Conservation (phyloP, 1,139 yeast genomes). For the Lodderomyces parapsilosis region DNA sequence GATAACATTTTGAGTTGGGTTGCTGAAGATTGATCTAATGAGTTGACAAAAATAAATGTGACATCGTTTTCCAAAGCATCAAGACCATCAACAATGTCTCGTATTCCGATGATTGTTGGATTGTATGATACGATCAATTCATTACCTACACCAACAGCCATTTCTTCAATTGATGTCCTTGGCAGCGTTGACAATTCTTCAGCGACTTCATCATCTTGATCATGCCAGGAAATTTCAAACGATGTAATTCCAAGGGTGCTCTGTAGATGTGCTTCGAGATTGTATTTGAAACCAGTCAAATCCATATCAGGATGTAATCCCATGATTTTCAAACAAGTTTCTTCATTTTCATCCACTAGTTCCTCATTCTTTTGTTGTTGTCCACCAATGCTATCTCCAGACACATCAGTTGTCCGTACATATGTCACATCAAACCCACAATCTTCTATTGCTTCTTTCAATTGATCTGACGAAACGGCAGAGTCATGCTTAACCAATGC, state of each 20-base stretch:
- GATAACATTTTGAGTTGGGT: constrained; percentile 71
- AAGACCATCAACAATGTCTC: constrained; percentile 52
- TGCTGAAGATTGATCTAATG: constrained; percentile 45
- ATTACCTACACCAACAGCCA: constrained; percentile 15
- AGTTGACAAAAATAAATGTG: constrained; percentile 42
- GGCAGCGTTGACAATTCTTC: constrained; percentile 4
- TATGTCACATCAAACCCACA: constrained; percentile 68
- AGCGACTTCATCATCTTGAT: constrained; percentile 6
- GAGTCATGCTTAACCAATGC: constrained; percentile 54
- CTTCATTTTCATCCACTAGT: constrained; percentile 23
- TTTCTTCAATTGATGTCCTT: constrained; percentile 14
- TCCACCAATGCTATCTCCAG: background rate
- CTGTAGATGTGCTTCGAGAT: constrained; percentile 38
- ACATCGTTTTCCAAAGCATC: constrained; percentile 24
- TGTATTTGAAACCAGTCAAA: constrained; percentile 31
- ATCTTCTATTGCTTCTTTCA: constrained; percentile 59
- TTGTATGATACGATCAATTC: constrained; percentile 49
- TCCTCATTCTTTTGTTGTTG: background rate
- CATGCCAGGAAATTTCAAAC: background rate
- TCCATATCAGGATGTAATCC: constrained; percentile 33
- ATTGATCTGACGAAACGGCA: constrained; percentile 27
- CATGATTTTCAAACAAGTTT: constrained; percentile 29
- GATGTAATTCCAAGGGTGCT: constrained; percentile 29
- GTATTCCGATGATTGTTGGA: constrained; percentile 48
- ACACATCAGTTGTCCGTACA: constrained; percentile 12